A percentile compares a stretch with the other conserved stretches of the same genome.
These are phyloP conservation scores for Streptanthus diversifolius DNA, from an alignment of 345 rosid genomes.

Conservation along the genomic window DNA sequence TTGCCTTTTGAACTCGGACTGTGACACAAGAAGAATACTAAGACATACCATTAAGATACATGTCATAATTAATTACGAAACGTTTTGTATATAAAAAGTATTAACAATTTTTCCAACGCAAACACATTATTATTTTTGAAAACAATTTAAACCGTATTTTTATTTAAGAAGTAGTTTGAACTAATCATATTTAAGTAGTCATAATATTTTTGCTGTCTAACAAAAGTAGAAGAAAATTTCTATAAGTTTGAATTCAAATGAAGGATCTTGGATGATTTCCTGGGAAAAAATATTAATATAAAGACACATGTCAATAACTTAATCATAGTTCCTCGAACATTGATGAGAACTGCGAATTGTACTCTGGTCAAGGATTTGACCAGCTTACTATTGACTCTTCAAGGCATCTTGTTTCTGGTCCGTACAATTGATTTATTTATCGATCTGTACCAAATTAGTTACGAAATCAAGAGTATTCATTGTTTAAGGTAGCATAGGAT, in stretches of 20 bases:
- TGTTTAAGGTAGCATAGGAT: neutral
- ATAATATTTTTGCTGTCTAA: neutral
- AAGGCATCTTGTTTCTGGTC: neutral
- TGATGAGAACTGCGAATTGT: neutral
- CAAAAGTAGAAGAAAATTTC: neutral
- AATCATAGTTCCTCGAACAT: conserved; percentile 10
- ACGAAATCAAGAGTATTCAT: neutral
- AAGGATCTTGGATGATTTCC: neutral
- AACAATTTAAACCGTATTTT: neutral
- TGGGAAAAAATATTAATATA: neutral
- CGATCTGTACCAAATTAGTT: neutral
- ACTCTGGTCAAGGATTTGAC: conserved; percentile 25
- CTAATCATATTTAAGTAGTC: neutral
- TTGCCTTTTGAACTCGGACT: no score
- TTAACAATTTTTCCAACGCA: neutral
- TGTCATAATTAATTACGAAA: neutral
- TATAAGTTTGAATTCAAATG: conserved; percentile 14
- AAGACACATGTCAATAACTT: conserved; percentile 20
- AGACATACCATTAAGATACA: no score
- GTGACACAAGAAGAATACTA: no score
- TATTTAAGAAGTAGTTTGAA: neutral
- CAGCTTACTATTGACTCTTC: conserved; percentile 12
- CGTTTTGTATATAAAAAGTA: neutral
- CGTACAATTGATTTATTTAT: neutral
- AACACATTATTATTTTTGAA: neutral